phyloP scores from a whole-genome alignment of 148 eudicot species.

The Selenicereus undatus region DNA sequence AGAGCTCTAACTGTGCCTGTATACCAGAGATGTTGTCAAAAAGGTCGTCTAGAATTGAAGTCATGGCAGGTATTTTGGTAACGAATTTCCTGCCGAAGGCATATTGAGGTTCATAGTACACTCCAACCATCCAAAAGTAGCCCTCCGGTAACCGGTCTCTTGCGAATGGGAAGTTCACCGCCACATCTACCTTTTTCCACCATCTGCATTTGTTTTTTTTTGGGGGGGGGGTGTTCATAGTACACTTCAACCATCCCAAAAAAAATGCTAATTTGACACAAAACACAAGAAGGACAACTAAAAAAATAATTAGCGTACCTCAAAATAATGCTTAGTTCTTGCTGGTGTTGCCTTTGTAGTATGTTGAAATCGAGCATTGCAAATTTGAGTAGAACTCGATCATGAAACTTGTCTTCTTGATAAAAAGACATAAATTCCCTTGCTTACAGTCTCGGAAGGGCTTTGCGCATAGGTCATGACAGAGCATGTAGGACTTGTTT shows the following conservation, averaged over 20 bases:
- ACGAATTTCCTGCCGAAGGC: too few species aligned
- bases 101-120: too few species aligned
- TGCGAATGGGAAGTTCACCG: too few species aligned
- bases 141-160: too few species aligned
- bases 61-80: neutral
- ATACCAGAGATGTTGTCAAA: neutral
- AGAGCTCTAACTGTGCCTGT: neutral
- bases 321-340: slow-evolving; percentile 26
- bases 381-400: slow-evolving; percentile 17
- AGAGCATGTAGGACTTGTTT: slow-evolving; percentile 34
- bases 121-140: too few species aligned
- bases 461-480: slow-evolving; percentile 25
- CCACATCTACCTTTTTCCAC: too few species aligned
- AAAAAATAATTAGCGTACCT: slow-evolving; percentile 11
- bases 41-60: neutral
- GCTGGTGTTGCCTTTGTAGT: slow-evolving; percentile 31
- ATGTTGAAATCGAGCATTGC: slow-evolving; percentile 38
- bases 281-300: too few species aligned
- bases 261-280: too few species aligned
- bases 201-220: too few species aligned
- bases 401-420: slow-evolving; percentile 17
- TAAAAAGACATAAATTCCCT: slow-evolving; percentile 32
- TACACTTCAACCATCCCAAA: too few species aligned
- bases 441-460: slow-evolving; percentile 30
- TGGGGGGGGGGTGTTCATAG: too few species aligned